Evolutionary conservation across 805 yeast genomes (phyloP), one percentile per base, ranked within the genome.

Genomic region (Metschnikowia santaceciliae): DNA sequence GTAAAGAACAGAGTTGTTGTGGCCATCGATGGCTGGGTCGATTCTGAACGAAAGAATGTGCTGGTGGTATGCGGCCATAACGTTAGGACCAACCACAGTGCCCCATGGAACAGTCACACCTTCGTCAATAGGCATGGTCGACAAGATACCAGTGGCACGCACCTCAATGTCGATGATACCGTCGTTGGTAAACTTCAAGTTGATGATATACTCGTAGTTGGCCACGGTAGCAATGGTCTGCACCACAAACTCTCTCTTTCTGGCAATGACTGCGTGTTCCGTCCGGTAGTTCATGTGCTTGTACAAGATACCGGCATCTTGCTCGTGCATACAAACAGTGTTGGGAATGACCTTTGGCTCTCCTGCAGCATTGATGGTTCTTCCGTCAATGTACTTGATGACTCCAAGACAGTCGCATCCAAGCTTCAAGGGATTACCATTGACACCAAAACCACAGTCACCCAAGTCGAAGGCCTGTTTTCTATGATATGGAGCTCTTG

Each of bases 381-480:
- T 67, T 53, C 83, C 81, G 63, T 86, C 89, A 62, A 86, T 66
- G 74, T 87, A 87, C 67, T 84, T 81, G 67, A 87, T 86, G 53
- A 82, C 81, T 60, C 94, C 94, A 44, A 86, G 75, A 77, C 94
- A 87, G 72, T 86, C 91, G 70, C 94, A 87, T 49, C 94, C 94
- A 55, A 86, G 76, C 45, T 70, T 75, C 62, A 87, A 76, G 46
- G 79, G 77, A 72, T 87, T 85, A 56, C 87, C 90, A 54, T 76
- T 79, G 56, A 75, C 79, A 69, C 94, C 94, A 56, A 86, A 86
- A 19, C 95, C 94, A 73, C 86, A 81, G 69, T 88, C 94, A 66
- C 94, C 94, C 63, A 87, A 76, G 69, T 87, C 94, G 59, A 87
- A 87, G 33, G 94, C 94, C 74, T 86, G 91, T 73, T 88, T 87